These are phyloP conservation scores for Saccharum hybrid DNA, from an alignment of 202 grass and related monocot species.

Conservation along the genomic window DNA sequence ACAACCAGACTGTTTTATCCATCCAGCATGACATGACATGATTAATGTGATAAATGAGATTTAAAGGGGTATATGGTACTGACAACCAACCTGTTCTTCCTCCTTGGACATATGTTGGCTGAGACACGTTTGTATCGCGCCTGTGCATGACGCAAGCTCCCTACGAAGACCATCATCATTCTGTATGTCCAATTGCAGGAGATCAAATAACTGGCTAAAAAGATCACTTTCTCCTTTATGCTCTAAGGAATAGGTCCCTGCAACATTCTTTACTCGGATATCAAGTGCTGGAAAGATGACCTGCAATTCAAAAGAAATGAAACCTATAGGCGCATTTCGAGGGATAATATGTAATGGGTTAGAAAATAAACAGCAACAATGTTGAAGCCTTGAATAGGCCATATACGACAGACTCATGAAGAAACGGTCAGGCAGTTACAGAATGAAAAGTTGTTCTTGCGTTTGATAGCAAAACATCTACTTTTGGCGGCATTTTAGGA, in stretches of 20 bases:
- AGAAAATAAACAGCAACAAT: slow-evolving; percentile 11
- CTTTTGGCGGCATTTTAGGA: slow-evolving; percentile 30
- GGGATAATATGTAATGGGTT: slow-evolving; percentile 2
- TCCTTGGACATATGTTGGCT: slow-evolving; percentile 97
- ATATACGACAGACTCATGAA: slow-evolving; percentile 2
- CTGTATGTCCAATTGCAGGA: slow-evolving; percentile 66
- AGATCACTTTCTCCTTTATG: slow-evolving; percentile 82
- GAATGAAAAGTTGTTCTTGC: not conserved
- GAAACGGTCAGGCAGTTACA: slow-evolving; percentile 36
- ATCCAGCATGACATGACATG: slow-evolving; percentile 6
- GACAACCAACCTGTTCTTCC: slow-evolving; percentile 81
- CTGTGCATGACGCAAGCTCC: slow-evolving; percentile 86
- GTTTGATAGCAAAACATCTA: slow-evolving; percentile 14
- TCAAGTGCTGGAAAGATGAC: slow-evolving; percentile 98
- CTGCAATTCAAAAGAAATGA: slow-evolving; percentile 49
- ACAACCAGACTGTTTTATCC: slow-evolving; percentile 17
- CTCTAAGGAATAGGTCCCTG: slow-evolving; percentile 86
- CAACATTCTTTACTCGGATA: slow-evolving; percentile 87
- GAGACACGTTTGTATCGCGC: slow-evolving; percentile 82
- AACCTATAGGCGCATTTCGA: slow-evolving; percentile 6
- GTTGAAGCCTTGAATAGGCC: not conserved
- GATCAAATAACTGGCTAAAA: slow-evolving; percentile 71
- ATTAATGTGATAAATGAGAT: slow-evolving; percentile 25
- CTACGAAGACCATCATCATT: slow-evolving; percentile 67
- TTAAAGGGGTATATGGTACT: slow-evolving; percentile 14